Conservation (phyloP, 2,329 filamentous ascomycete species). For the Esteya vermicola region DNA sequence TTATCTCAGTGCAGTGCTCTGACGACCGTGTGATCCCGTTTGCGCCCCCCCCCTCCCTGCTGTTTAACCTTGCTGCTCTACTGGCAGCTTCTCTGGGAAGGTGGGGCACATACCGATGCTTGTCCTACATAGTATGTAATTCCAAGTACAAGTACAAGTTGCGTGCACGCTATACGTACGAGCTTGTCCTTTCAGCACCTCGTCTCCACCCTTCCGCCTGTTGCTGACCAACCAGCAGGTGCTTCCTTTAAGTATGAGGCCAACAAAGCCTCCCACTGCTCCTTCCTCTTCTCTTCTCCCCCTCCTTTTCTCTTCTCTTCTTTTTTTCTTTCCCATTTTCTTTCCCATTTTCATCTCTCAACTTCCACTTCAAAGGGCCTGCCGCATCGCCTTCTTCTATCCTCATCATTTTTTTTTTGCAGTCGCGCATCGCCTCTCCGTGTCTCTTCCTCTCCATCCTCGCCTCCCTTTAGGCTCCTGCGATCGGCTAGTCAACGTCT, state of each 20-base stretch:
- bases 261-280: not conserved
- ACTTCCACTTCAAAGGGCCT: no score
- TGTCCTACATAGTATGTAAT: no score
- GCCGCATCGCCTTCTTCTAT: not conserved
- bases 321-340: slow-evolving; percentile 1
- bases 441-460: not conserved
- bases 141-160: no score
- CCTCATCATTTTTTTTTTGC: no score
- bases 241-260: not conserved
- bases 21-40: not conserved
- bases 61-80: not conserved
- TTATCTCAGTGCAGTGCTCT: no score
- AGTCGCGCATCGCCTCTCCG: no score
- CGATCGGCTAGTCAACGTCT: no score
- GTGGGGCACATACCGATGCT: no score
- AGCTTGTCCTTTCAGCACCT: no score
- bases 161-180: no score
- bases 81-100: not conserved
- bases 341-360: not conserved
- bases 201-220: slow-evolving; percentile 5
- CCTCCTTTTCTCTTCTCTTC: slow-evolving; percentile 4
- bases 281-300: slow-evolving; percentile 3
- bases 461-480: not conserved
- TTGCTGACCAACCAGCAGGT: slow-evolving; percentile 4
- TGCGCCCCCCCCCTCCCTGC: not conserved